These are phyloP conservation scores for Tilletia horrida DNA, from an alignment of 1,284 basidiomycete species.

Conservation along the genomic window DNA sequence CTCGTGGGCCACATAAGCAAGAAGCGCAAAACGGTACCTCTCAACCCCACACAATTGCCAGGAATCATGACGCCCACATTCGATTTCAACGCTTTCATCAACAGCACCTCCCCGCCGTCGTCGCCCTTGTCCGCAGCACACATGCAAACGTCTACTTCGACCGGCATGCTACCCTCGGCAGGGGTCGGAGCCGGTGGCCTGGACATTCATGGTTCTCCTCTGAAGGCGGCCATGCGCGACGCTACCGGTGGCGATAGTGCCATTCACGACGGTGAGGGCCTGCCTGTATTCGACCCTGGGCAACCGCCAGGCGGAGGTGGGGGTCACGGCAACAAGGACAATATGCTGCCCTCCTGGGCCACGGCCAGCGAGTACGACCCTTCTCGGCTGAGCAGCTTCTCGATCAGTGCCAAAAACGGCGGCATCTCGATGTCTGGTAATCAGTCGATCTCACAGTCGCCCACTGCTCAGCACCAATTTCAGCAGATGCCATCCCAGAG, in stretches of 20 bases:
- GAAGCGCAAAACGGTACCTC: constrained; percentile 20
- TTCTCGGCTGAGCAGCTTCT: background rate
- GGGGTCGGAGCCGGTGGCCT: too few relatives aligned
- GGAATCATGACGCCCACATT: constrained; percentile 33
- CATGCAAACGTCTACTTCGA: background rate
- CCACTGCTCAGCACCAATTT: background rate
- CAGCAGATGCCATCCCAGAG: background rate
- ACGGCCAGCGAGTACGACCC: background rate
- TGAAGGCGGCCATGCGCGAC: too few relatives aligned
- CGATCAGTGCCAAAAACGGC: background rate
- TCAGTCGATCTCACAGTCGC: background rate
- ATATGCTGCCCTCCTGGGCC: constrained; percentile 1
- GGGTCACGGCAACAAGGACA: background rate
- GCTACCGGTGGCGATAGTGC: too few relatives aligned
- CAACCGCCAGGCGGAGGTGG: background rate
- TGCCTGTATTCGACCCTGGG: background rate
- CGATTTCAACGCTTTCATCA: constrained; percentile 40
- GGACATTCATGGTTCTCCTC: too few relatives aligned
- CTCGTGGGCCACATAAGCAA: constrained; percentile 18
- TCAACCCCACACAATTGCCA: too few relatives aligned
- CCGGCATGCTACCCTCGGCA: constrained; percentile 7
- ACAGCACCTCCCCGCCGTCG: constrained; percentile 18
- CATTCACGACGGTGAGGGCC: background rate
- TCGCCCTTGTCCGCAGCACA: background rate
- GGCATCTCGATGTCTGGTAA: background rate